A percentile compares a stretch with the other conserved stretches of the same genome.
Evolutionary conservation across 1,284 basidiomycete species (phyloP).

Genomic region (Ustilago xerochloae): DNA sequence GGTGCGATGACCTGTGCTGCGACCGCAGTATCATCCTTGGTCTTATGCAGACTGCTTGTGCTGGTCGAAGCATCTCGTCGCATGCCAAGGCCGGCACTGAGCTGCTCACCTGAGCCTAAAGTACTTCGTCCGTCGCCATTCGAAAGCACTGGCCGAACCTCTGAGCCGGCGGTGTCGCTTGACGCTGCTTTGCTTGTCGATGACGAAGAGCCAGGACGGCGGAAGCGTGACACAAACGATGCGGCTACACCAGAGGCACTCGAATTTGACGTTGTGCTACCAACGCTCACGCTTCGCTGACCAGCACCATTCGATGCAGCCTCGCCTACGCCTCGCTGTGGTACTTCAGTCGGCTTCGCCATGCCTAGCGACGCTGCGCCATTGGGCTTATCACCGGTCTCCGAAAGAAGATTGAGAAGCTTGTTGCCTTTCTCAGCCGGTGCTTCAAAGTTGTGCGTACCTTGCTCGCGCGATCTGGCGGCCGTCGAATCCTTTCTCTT

Average conservation of each 20-base stretch:
- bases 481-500: constrained; percentile 17
- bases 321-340: background rate
- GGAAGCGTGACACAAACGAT: constrained; percentile 47
- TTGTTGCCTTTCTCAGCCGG: constrained; percentile 19
- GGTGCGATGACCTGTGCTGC: background rate
- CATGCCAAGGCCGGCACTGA: constrained; percentile 10
- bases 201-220: constrained; percentile 40
- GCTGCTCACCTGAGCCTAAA: background rate
- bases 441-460: background rate
- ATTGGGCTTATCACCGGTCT: constrained; percentile 10
- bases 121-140: background rate
- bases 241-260: constrained; percentile 29
- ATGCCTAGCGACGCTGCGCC: background rate
- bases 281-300: constrained; percentile 27
- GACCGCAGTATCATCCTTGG: background rate
- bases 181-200: constrained; percentile 11
- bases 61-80: constrained; percentile 34
- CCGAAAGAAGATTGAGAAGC: constrained; percentile 17
- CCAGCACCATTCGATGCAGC: constrained; percentile 5
- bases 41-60: constrained; percentile 26
- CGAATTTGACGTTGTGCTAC: constrained; percentile 19
- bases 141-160: background rate
- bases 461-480: constrained; percentile 3
- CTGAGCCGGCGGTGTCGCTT: too few species aligned
- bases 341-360: background rate